A percentile compares a stretch with the other conserved stretches of the same genome.
These are phyloP conservation scores for Pleurotus eryngii DNA, from an alignment of 768 basidiomycete genomes.

Conservation along the genomic window DNA sequence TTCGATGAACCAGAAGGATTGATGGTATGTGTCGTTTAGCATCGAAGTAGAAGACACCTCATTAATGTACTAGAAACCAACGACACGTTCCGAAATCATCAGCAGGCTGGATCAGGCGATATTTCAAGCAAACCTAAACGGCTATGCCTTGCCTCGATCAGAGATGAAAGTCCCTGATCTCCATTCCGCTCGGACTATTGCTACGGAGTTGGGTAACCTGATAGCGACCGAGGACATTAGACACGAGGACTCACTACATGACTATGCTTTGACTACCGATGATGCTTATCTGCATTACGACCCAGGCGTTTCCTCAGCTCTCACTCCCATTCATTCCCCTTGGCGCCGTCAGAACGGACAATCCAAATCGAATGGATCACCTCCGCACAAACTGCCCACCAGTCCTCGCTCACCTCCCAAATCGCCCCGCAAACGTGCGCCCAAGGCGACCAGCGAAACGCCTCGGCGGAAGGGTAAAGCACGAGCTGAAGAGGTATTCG, in stretches of 20 bases:
- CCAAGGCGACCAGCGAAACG: slow-evolving; percentile 15
- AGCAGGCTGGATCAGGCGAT: not conserved
- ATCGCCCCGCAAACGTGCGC: slow-evolving; percentile 7
- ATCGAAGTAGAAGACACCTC: slow-evolving; percentile 26
- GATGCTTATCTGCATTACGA: slow-evolving; percentile 33
- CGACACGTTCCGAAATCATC: not conserved
- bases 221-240: slow-evolving; percentile 1
- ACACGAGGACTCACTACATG: slow-evolving; percentile 5
- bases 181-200: not conserved
- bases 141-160: slow-evolving; percentile 3
- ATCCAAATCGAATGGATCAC: slow-evolving; percentile 3
- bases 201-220: not conserved
- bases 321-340: not conserved
- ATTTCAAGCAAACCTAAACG: slow-evolving; percentile 6
- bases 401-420: not conserved
- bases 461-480: not conserved
- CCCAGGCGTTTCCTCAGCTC: slow-evolving; percentile 14
- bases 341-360: not conserved
- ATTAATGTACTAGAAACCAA: slow-evolving; percentile 11
- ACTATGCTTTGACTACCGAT: slow-evolving; percentile 19
- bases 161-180: not conserved
- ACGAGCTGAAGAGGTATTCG: slow-evolving; percentile 10
- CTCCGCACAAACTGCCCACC: not conserved
- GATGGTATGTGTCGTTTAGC: not conserved
- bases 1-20: not conserved